Base-by-base conservation (phyloP, 441 rosid species). In the Gossypium lobatum region DNA sequence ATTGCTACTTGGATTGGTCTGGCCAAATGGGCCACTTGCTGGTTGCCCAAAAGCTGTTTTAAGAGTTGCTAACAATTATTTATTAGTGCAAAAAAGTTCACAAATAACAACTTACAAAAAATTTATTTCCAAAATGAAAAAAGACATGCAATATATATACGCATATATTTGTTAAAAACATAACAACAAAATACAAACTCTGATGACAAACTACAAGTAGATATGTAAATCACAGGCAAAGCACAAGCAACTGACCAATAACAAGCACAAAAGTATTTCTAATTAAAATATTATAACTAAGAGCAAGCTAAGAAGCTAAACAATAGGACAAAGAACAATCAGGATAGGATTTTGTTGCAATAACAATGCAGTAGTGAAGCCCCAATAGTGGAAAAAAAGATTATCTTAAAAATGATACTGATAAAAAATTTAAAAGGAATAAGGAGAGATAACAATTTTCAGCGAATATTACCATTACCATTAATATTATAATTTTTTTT, bases 21-120 rank as follows among this genome's bases (percentile, higher is more conserved):
- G 98, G 73, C 97, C 97, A 74, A 93, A 95, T 1, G 93, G 95
- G 80, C 90, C 83, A 69, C 76, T 88, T 10, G 98, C 75, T 34
- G 95, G 77, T 82, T 93, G 97, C 85, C 99, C 99, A 77, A 96
- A 96, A 73, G 93, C 98, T 96, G 93, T 75, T 14, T 45, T 70
- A 74, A 1, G 9, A 28, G 75, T 50, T 23, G 72, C 59, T 46
- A 26, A 55, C 68, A 71, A 46, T 80, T 64, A 23, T 8, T 54
- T 28, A 42, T 70, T 39, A 61, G 65, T 10, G 23, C 2, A 70
- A 37, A 58, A 21, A 20, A 60, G 64, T 25, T 42, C 45, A 71
- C 26, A 64, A 13, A 26, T 25, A 48, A 67, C 18, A 67, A 67
- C 31, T 25, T 46, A 67, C 9, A 67, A 67, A 14, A 67, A 48